Evolutionary conservation across 2,329 filamentous ascomycete species (phyloP).

Genomic region (Sporothrix phasma): DNA sequence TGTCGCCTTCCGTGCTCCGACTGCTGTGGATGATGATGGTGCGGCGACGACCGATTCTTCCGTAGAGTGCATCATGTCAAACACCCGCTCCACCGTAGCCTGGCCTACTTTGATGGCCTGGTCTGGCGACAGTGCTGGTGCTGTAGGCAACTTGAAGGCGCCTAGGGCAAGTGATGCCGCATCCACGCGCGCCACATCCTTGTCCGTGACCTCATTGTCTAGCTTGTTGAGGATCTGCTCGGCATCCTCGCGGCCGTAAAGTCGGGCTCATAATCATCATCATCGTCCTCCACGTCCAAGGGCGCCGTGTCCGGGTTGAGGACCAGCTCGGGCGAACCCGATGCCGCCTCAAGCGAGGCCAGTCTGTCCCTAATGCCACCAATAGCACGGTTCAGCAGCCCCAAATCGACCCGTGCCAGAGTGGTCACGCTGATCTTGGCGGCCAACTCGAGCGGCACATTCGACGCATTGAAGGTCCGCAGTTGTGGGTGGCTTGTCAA

Average conservation of each 20-base stretch:
- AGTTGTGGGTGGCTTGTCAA: constrained; percentile 66
- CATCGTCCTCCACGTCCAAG: constrained; percentile 55
- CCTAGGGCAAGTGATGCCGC: constrained; percentile 55
- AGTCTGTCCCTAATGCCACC: constrained; percentile 48
- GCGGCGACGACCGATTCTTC: constrained; percentile 53
- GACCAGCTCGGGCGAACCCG: constrained; percentile 31
- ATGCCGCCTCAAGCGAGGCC: constrained; percentile 34
- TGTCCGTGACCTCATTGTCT: constrained; percentile 55
- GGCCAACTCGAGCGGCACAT: constrained; percentile 64
- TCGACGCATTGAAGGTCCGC: constrained; percentile 71
- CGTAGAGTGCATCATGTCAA: constrained; percentile 63
- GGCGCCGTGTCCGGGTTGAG: constrained; percentile 49
- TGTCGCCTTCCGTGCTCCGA: constrained; percentile 23
- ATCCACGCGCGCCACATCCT: constrained; percentile 31
- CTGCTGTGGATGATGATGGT: neutral
- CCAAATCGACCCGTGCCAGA: constrained; percentile 59
- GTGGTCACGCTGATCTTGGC: constrained; percentile 74
- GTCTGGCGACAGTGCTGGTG: constrained; percentile 61
- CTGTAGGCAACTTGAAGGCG: constrained; percentile 69
- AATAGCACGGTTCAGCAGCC: constrained; percentile 61
- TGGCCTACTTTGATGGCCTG: constrained; percentile 65
- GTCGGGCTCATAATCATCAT: constrained; percentile 84
- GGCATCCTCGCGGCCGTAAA: constrained; percentile 67
- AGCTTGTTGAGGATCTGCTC: constrained; percentile 71
- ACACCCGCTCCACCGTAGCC: constrained; percentile 64